Percentiles rank a stretch among this genome's conserved stretches.
Conservation (phyloP, 345 rosid genomes). For the Adansonia digitata region DNA sequence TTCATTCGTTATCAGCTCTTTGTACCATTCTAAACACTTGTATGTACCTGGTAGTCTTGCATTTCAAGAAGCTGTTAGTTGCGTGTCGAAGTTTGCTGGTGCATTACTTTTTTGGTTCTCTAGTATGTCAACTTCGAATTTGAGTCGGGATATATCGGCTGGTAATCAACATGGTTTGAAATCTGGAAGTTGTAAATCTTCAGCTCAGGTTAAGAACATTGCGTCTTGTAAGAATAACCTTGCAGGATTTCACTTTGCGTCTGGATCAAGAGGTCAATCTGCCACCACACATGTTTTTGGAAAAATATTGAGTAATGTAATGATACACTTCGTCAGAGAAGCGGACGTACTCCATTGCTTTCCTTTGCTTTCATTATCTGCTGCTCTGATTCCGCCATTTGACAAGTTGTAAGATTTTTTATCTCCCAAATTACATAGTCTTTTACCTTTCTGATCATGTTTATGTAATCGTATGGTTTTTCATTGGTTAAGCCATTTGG, state of each 20-base stretch:
- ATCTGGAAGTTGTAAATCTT: slow-evolving; percentile 31
- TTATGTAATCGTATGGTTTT: neutral
- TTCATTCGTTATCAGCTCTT: slow-evolving; percentile 10
- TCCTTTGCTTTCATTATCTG: slow-evolving; percentile 63
- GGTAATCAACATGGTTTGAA: slow-evolving; percentile 25
- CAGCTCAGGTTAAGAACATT: slow-evolving; percentile 28
- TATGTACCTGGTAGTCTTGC: slow-evolving; percentile 43
- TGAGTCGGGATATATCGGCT: slow-evolving; percentile 32
- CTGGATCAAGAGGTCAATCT: slow-evolving; percentile 25
- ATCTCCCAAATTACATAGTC: neutral
- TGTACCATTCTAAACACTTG: slow-evolving; percentile 26
- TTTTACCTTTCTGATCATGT: too few species aligned
- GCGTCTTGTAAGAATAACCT: slow-evolving; percentile 25
- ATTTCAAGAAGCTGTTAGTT: slow-evolving; percentile 50
- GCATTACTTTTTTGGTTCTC: slow-evolving; percentile 53
- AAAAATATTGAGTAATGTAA: slow-evolving; percentile 38
- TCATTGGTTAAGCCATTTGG: neutral
- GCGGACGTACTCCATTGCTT: slow-evolving; percentile 49
- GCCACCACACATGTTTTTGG: slow-evolving; percentile 31
- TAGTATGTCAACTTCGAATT: slow-evolving; percentile 38
- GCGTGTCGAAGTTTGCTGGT: slow-evolving; percentile 60
- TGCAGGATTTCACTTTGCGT: slow-evolving; percentile 27
- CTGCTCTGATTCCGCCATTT: slow-evolving; percentile 54
- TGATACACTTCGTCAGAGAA: slow-evolving; percentile 50
- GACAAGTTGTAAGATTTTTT: slow-evolving; percentile 51